These are phyloP conservation scores for Acidomyces sp. DNA, from an alignment of 495 filamentous ascomycete genomes.

Conservation along the genomic window DNA sequence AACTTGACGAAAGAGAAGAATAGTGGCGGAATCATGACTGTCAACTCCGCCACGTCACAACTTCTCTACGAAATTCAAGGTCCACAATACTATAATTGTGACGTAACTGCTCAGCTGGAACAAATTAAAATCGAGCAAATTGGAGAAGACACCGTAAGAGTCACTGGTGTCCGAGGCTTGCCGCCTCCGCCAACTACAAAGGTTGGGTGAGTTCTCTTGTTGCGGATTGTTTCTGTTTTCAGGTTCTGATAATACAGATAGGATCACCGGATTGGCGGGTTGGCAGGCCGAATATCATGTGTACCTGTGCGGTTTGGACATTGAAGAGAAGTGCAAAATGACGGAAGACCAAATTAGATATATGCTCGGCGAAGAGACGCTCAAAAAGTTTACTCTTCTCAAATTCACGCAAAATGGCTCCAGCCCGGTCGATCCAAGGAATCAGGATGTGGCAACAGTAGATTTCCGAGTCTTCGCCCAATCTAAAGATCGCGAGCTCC, in stretches of 20 bases:
- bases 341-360: constrained; percentile 22
- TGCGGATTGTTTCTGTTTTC: too few relatives aligned
- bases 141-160: constrained; percentile 22
- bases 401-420: constrained; percentile 27
- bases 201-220: background rate
- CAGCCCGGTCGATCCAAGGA: constrained; percentile 20
- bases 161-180: constrained; percentile 33
- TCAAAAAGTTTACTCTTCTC: constrained; percentile 21
- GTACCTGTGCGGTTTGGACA: constrained; percentile 22
- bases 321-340: constrained; percentile 24
- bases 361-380: constrained; percentile 9
- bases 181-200: constrained; percentile 45
- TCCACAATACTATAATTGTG: constrained; percentile 42
- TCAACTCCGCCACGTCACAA: constrained; percentile 41
- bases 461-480: constrained; percentile 30
- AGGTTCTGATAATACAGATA: constrained; percentile 22
- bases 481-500: constrained; percentile 18
- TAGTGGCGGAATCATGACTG: constrained; percentile 29
- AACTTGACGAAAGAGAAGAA: constrained; percentile 29
- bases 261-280: constrained; percentile 21
- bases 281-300: constrained; percentile 24
- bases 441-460: constrained; percentile 30
- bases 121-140: constrained; percentile 32
- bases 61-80: constrained; percentile 51
- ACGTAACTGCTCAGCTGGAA: constrained; percentile 41